These are phyloP conservation scores for Exophiala viscosa DNA, from an alignment of 2,329 filamentous ascomycete genomes.

Conservation along the genomic window DNA sequence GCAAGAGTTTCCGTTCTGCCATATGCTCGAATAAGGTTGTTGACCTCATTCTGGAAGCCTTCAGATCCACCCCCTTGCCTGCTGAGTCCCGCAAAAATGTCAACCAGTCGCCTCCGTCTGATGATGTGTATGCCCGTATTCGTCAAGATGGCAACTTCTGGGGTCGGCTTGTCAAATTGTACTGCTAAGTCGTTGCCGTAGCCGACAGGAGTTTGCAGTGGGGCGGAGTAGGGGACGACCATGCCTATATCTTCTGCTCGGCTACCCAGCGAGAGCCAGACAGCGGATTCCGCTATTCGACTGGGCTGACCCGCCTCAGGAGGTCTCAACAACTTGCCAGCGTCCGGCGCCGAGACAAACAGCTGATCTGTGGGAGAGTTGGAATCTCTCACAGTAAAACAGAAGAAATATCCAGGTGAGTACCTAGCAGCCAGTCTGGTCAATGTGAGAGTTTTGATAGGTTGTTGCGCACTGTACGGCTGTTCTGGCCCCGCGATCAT, in stretches of 20 bases:
- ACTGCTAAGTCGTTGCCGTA: constrained; percentile 95
- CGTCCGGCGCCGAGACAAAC: constrained; percentile 84
- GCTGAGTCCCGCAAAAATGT: constrained; percentile 83
- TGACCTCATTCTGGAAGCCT: constrained; percentile 74
- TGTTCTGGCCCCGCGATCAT: constrained; percentile 34
- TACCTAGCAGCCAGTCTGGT: constrained; percentile 53
- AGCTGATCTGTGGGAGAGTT: constrained; percentile 62
- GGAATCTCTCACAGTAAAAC: constrained; percentile 66
- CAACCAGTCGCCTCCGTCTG: constrained; percentile 77
- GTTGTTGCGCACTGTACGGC: constrained; percentile 45
- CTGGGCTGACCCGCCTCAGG: constrained; percentile 50
- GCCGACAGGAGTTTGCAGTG: constrained; percentile 64
- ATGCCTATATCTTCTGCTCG: constrained; percentile 74
- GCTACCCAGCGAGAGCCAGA: constrained; percentile 72
- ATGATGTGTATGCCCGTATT: constrained; percentile 87
- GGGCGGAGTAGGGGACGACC: constrained; percentile 68
- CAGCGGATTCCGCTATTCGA: constrained; percentile 73
- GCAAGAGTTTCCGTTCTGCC: constrained; percentile 85
- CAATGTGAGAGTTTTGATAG: constrained; percentile 43
- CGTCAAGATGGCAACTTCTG: constrained; percentile 86
- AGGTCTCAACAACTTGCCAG: constrained; percentile 69
- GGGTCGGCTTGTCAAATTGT: constrained; percentile 80
- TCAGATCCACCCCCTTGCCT: constrained; percentile 71
- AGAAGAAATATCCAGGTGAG: constrained; percentile 86
- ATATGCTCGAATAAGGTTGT: constrained; percentile 79